phyloP scores from a whole-genome alignment of 495 filamentous ascomycete species.

The Penicillium taxi region DNA sequence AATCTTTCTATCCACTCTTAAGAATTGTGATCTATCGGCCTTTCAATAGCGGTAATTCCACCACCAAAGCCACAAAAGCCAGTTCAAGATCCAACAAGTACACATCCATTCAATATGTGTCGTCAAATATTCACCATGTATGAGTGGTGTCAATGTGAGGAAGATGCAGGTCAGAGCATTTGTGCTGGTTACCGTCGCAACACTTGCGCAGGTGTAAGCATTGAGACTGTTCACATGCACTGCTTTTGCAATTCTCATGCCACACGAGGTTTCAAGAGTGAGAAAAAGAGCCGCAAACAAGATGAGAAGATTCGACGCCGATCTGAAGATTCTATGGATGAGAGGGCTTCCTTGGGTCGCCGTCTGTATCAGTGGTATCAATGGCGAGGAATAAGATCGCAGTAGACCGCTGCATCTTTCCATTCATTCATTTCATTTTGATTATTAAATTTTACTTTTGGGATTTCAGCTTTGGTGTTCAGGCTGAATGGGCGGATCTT shows the following conservation, averaged over 20 bases:
- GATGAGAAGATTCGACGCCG: slow-evolving; percentile 19
- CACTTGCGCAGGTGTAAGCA: slow-evolving; percentile 27
- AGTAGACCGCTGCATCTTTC: slow-evolving; percentile 9
- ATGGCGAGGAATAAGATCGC: slow-evolving; percentile 21
- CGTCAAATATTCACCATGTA: slow-evolving; percentile 38
- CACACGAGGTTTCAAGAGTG: slow-evolving; percentile 29
- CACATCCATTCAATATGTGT: slow-evolving; percentile 25
- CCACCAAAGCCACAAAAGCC: too few relatives aligned
- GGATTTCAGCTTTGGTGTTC: slow-evolving; percentile 17
- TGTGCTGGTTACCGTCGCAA: slow-evolving; percentile 25
- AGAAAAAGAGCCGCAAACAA: slow-evolving; percentile 26
- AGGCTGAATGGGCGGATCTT: too few relatives aligned
- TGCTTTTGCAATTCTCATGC: slow-evolving; percentile 40
- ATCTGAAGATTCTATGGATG: slow-evolving; percentile 21
- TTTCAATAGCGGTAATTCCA: too few relatives aligned
- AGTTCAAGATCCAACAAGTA: neutral
- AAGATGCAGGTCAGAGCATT: slow-evolving; percentile 28
- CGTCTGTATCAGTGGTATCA: slow-evolving; percentile 32
- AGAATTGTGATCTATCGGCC: too few relatives aligned
- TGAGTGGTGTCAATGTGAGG: slow-evolving; percentile 40
- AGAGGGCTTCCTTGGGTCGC: slow-evolving; percentile 23
- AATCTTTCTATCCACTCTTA: neutral
- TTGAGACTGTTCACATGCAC: slow-evolving; percentile 40
- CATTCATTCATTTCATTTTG: slow-evolving; percentile 4
- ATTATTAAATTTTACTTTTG: slow-evolving; percentile 1